Conservation (phyloP, 2,329 filamentous ascomycete species). For the Cladosporium sp. region DNA sequence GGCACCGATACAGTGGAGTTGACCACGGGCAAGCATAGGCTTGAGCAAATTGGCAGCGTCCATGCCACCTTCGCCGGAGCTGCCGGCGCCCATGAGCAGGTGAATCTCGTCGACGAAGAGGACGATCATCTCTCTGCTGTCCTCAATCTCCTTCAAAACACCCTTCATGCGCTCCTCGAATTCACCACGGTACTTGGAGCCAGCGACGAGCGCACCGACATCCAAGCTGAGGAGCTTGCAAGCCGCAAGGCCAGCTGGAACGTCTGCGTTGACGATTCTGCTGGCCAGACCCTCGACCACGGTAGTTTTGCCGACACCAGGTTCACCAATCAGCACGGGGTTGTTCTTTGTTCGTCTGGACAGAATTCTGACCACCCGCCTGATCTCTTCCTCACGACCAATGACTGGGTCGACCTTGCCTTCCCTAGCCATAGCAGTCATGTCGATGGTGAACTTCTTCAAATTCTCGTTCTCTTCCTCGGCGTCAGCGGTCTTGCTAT, state of each 20-base stretch:
- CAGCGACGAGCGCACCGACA: slow-evolving; percentile 89
- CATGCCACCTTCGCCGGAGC: slow-evolving; percentile 95
- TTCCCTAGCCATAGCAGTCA: slow-evolving; percentile 93
- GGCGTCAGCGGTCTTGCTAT: slow-evolving; percentile 91
- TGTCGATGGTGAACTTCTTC: slow-evolving; percentile 97
- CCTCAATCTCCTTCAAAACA: slow-evolving; percentile 91
- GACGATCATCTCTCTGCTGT: slow-evolving; percentile 93
- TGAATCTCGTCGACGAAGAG: slow-evolving; percentile 99
- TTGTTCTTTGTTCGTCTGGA: slow-evolving; percentile 97
- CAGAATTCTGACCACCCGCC: slow-evolving; percentile 84
- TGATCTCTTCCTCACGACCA: slow-evolving; percentile 91
- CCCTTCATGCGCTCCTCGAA: slow-evolving; percentile 99
- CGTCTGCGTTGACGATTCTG: slow-evolving; percentile 93
- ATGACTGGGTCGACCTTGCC: slow-evolving; percentile 98
- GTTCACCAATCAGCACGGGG: slow-evolving; percentile 93
- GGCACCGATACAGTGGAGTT: slow-evolving; percentile 95
- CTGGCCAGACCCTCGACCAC: slow-evolving; percentile 94
- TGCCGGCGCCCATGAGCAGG: slow-evolving; percentile 93
- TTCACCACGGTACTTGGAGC: slow-evolving; percentile 97
- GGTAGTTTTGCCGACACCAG: slow-evolving; percentile 97
- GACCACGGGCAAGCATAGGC: slow-evolving; percentile 94
- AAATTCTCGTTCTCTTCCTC: slow-evolving; percentile 93
- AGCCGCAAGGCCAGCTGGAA: slow-evolving; percentile 88
- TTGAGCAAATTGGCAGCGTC: slow-evolving; percentile 96
- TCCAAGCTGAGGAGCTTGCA: slow-evolving; percentile 94